phyloP scores from a whole-genome alignment of 306 rosid species.

The Cucurbita argyrosperma region DNA sequence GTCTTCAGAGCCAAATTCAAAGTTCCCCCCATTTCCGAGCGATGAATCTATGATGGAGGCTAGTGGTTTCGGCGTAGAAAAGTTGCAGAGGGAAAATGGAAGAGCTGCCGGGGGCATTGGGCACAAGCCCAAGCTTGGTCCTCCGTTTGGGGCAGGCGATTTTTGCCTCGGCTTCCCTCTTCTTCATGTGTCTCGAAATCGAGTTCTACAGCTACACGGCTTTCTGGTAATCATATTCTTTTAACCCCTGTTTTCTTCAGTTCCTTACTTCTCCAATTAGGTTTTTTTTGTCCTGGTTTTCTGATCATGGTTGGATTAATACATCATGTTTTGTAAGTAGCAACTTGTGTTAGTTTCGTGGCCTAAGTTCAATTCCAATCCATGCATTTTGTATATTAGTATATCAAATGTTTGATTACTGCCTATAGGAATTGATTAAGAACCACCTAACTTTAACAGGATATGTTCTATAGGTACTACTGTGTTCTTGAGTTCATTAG shows the following conservation, averaged over 20 bases:
- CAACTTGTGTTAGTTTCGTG: neutral
- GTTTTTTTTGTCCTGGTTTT: neutral
- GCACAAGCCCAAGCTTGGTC: slow-evolving; percentile 88
- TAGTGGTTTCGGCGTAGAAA: neutral
- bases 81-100: slow-evolving; percentile 39
- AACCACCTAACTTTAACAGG: too few species aligned
- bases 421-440: neutral
- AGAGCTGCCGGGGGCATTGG: slow-evolving; percentile 81
- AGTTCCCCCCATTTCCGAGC: neutral
- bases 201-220: slow-evolving; percentile 71
- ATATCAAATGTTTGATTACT: neutral
- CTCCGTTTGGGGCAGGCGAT: slow-evolving; percentile 82
- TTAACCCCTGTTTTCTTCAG: neutral
- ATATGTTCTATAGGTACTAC: too few species aligned
- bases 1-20: too few species aligned
- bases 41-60: neutral
- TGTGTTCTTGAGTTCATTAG: neutral
- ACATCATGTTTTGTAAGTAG: neutral
- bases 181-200: slow-evolving; percentile 66
- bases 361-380: neutral
- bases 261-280: neutral
- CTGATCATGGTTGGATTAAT: neutral
- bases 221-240: slow-evolving; percentile 45
- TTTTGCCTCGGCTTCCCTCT: slow-evolving; percentile 74
- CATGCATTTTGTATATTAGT: neutral